Conservation (phyloP, 2,329 filamentous ascomycete species). For the Aspergillus melleus region DNA sequence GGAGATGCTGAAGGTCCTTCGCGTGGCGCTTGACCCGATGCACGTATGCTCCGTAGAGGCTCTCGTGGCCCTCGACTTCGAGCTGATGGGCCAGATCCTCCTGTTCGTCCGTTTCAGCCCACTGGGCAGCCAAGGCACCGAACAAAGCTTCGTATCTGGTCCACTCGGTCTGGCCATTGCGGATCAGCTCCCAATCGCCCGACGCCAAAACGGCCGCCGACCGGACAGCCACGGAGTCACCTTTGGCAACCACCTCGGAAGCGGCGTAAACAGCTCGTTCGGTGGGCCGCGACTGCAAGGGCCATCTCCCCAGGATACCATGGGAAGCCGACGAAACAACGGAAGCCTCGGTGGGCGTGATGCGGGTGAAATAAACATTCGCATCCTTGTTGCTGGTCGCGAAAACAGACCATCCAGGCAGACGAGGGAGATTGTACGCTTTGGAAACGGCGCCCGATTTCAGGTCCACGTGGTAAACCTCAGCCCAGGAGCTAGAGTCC, state of each 20-base stretch:
- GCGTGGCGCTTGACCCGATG: constrained; percentile 83
- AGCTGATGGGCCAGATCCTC: constrained; percentile 77
- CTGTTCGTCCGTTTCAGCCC: constrained; percentile 72
- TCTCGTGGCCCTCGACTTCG: constrained; percentile 82
- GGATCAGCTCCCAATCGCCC: constrained; percentile 78
- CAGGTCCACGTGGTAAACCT: constrained; percentile 80
- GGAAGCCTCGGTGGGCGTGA: constrained; percentile 71
- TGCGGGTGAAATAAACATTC: constrained; percentile 85
- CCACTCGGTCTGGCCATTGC: constrained; percentile 81
- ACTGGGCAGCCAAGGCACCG: constrained; percentile 75
- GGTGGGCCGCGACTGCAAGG: constrained; percentile 50
- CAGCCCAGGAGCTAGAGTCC: constrained; percentile 70
- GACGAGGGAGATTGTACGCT: constrained; percentile 74
- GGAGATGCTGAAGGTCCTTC: constrained; percentile 70
- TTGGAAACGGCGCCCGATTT: constrained; percentile 69
- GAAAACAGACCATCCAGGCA: constrained; percentile 71
- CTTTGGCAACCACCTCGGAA: constrained; percentile 78
- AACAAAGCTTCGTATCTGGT: constrained; percentile 77
- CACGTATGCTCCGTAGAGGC: constrained; percentile 75
- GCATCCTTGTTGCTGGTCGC: constrained; percentile 74
- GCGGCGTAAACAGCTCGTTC: constrained; percentile 64
- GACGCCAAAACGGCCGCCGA: constrained; percentile 66
- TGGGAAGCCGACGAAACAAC: constrained; percentile 76
- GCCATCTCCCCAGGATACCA: constrained; percentile 74
- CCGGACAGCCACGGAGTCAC: constrained; percentile 72